Evolutionary conservation across 2,329 filamentous ascomycete species (phyloP).

Genomic region (Fusarium secorum): DNA sequence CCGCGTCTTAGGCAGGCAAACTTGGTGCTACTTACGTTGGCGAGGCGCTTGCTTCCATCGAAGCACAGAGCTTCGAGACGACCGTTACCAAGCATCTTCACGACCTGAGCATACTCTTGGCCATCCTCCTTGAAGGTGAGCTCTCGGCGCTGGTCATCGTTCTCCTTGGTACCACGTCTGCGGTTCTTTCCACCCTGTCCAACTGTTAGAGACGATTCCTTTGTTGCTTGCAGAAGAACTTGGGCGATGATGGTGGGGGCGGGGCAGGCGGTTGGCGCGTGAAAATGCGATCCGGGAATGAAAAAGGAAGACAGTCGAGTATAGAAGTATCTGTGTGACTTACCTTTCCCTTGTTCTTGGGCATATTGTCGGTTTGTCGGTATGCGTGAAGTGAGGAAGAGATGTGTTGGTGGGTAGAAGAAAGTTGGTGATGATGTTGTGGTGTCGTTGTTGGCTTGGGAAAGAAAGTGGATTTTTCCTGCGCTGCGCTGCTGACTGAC

Average conservation of each 20-base stretch:
- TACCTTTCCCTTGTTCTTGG: slow-evolving; percentile 99
- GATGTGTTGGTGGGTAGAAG: slow-evolving; percentile 9
- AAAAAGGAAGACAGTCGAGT: not conserved
- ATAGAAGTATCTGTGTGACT: slow-evolving; percentile 38
- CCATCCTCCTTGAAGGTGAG: slow-evolving; percentile 99
- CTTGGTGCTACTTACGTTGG: slow-evolving; percentile 47
- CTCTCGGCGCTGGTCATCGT: slow-evolving; percentile 99
- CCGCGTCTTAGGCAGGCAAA: not conserved
- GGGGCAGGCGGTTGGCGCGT: slow-evolving; percentile 36
- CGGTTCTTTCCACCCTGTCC: slow-evolving; percentile 95
- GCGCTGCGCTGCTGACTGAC: slow-evolving; percentile 23
- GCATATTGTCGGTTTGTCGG: slow-evolving; percentile 67
- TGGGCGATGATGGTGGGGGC: slow-evolving; percentile 41
- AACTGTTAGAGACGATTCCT: slow-evolving; percentile 28
- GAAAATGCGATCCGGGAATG: slow-evolving; percentile 15
- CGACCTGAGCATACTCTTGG: slow-evolving; percentile 66
- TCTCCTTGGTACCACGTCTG: slow-evolving; percentile 98
- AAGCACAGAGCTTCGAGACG: slow-evolving; percentile 94
- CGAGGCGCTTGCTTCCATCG: slow-evolving; percentile 70
- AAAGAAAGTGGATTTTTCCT: slow-evolving; percentile 41
- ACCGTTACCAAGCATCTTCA: slow-evolving; percentile 97
- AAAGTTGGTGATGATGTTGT: slow-evolving; percentile 36
- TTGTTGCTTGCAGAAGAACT: slow-evolving; percentile 20
- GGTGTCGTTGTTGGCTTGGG: slow-evolving; percentile 38
- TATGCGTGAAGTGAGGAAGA: slow-evolving; percentile 10